Percentiles rank a stretch among this genome's conserved stretches.
phyloP scores from a whole-genome alignment of 2,329 filamentous ascomycete species.

The Didymella lethalis region DNA sequence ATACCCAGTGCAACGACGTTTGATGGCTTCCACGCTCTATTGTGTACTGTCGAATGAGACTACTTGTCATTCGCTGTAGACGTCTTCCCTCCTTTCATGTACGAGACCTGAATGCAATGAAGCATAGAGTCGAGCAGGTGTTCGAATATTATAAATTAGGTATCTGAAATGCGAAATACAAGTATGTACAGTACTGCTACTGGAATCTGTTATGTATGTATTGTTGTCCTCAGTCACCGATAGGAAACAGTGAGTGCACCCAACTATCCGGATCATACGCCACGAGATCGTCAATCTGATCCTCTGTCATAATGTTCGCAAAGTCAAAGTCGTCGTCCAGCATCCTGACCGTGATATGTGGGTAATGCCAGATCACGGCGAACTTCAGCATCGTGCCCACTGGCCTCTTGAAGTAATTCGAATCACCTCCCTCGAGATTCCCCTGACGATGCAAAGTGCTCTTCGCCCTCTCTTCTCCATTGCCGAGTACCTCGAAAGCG shows the following conservation, averaged over 20 bases:
- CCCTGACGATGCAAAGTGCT: conserved; percentile 69
- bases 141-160: no score
- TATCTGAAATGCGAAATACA: no score
- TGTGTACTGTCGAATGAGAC: no score
- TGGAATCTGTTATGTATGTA: no score
- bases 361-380: conserved; percentile 55
- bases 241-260: conserved; percentile 51
- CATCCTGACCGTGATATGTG: conserved; percentile 45
- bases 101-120: no score
- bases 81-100: no score
- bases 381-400: conserved; percentile 66
- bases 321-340: conserved; percentile 53
- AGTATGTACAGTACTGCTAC: no score
- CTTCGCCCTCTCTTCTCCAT: conserved; percentile 72
- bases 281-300: conserved; percentile 47
- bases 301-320: conserved; percentile 42
- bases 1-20: no score
- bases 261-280: conserved; percentile 47
- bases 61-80: no score
- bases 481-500: conserved; percentile 73
- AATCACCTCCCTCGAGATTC: conserved; percentile 69
- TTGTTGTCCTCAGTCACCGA: conserved; percentile 34
- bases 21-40: no score
- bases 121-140: no score
- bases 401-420: conserved; percentile 76